phyloP scores from a whole-genome alignment of 305 asterid species.

The Fraxinus velutina region DNA sequence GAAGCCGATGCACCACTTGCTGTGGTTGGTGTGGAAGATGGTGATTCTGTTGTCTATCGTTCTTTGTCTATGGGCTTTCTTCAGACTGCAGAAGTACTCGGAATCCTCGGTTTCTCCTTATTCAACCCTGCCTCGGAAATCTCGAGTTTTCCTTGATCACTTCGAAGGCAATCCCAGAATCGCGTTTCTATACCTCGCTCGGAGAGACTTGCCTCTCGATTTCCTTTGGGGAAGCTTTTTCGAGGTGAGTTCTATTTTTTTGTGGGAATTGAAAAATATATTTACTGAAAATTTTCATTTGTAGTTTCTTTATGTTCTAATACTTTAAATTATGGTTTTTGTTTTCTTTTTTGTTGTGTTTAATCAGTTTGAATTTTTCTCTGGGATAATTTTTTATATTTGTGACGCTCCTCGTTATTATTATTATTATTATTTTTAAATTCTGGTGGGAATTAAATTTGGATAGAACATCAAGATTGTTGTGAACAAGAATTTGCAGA shows the following conservation, averaged over 20 bases:
- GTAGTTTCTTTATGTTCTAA: background rate
- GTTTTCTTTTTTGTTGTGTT: background rate
- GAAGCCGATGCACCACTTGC: constrained; percentile 43
- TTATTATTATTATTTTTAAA: background rate
- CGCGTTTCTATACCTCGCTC: constrained; percentile 70
- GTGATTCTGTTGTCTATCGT: constrained; percentile 47
- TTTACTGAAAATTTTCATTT: background rate
- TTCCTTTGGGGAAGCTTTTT: constrained; percentile 86
- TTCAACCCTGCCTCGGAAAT: constrained; percentile 34
- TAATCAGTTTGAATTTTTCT: background rate
- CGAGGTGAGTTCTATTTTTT: constrained; percentile 45
- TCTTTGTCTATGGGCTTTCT: constrained; percentile 53
- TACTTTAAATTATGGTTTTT: background rate
- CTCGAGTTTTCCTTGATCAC: constrained; percentile 34
- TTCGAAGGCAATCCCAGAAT: constrained; percentile 63
- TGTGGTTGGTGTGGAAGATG: constrained; percentile 71
- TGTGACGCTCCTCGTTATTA: background rate
- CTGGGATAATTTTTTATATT: background rate
- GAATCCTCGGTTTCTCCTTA: constrained; percentile 27
- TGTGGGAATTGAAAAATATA: background rate
- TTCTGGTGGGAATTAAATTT: background rate
- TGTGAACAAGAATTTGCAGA: background rate
- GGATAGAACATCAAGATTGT: background rate
- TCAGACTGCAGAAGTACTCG: constrained; percentile 65
- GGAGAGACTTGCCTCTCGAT: constrained; percentile 79